Evolutionary conservation across 768 basidiomycete genomes (phyloP), one percentile per base, ranked within the genome.

Genomic region (Clavaria fumosa): DNA sequence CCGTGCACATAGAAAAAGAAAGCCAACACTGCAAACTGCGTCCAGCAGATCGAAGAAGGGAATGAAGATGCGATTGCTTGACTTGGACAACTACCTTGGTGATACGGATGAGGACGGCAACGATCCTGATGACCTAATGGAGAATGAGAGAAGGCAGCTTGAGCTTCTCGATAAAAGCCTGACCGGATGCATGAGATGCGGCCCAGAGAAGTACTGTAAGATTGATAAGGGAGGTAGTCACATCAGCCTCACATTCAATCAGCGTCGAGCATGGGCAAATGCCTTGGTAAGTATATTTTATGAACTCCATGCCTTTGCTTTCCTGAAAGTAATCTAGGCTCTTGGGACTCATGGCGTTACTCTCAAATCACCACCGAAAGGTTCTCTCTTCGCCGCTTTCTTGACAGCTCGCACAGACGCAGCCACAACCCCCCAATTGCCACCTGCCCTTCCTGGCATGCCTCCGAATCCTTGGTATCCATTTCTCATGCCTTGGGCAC

Each of bases 171-270:
- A 14, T 9, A 28, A 28, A 14, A 28, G 14, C 9, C 26, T 9
- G 9, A 9, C 26, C 14, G 14, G 14, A 9, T 28, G 26, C 26
- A 9, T 9, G 26, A 9, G 9, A 9, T 28, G 26, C 26, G 26
- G 26, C 14, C 26, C 26, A 28, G 9, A 9, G 14, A 28, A 28
- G 26, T 9, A 9, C 9, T 28, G 26, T 14, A 28, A 28, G 14
- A 28, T 28, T 28, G 26, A 14, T 9, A 14, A 9, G 9, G 14
- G 14, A 9, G 26, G 26, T 9, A 9, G 9, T 14, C 26, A 28
- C 14, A n/a, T 20, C 10, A 54, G 57, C 31, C 42, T 63, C 0
- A 48, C 64, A 7, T 51, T 64, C n/a, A 61, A 67, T 40, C 63
- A 68, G 35, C 41, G 45, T 9, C 66, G 0, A 67, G 67, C 65